These are phyloP conservation scores for Cercospora berteroae DNA, from an alignment of 2,329 filamentous ascomycete genomes.

Conservation along the genomic window DNA sequence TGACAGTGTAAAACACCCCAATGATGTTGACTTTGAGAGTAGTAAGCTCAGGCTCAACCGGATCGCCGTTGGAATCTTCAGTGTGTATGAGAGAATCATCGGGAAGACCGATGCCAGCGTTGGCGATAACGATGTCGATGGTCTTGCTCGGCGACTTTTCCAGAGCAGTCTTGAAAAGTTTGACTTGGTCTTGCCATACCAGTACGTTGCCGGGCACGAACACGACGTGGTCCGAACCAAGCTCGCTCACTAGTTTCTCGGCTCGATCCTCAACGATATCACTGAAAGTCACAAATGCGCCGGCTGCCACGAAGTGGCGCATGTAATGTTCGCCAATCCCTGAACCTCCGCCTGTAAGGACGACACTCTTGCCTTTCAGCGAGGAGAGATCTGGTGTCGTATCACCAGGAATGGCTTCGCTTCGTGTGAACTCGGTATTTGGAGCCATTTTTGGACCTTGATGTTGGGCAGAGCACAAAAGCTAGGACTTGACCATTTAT, in stretches of 20 bases:
- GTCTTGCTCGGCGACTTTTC: slow-evolving; percentile 23
- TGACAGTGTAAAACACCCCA: slow-evolving; percentile 31
- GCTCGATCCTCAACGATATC: slow-evolving; percentile 35
- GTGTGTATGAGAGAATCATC: slow-evolving; percentile 28
- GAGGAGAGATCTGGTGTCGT: slow-evolving; percentile 39
- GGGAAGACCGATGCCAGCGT: slow-evolving; percentile 30
- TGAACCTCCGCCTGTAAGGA: slow-evolving; percentile 51
- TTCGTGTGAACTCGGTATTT: slow-evolving; percentile 14
- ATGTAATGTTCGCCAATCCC: slow-evolving; percentile 40
- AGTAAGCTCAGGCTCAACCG: slow-evolving; percentile 29
- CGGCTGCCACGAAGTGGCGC: slow-evolving; percentile 34
- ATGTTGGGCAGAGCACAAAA: background rate
- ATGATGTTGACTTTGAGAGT: slow-evolving; percentile 29
- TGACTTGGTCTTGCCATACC: slow-evolving; percentile 35
- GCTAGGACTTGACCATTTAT: background rate
- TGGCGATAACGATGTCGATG: slow-evolving; percentile 34
- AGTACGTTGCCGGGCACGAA: slow-evolving; percentile 36
- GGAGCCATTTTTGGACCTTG: background rate
- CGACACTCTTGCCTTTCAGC: slow-evolving; percentile 47
- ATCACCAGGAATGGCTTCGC: slow-evolving; percentile 37
- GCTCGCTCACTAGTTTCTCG: slow-evolving; percentile 31
- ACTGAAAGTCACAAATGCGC: slow-evolving; percentile 39
- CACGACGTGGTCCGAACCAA: slow-evolving; percentile 33
- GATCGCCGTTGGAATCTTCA: slow-evolving; percentile 22
- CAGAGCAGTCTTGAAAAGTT: slow-evolving; percentile 34